Evolutionary conservation across 345 rosid species (phyloP).

Genomic region (Acer campestre): DNA sequence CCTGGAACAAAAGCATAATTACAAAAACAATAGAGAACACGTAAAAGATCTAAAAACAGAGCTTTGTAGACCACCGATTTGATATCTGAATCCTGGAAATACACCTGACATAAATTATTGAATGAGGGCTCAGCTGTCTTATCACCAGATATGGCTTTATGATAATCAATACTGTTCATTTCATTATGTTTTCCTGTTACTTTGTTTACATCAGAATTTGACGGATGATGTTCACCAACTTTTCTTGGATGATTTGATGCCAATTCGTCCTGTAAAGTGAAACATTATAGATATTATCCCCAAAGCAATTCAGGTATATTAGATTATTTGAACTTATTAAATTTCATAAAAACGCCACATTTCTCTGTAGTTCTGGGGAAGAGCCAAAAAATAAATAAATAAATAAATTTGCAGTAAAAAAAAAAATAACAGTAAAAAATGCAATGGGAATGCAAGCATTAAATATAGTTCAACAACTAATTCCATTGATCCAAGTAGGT

Average conservation of each 20-base stretch:
- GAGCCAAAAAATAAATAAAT: background rate
- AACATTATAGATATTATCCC: constrained; percentile 10
- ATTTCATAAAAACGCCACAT: constrained; percentile 2
- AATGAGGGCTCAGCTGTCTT: constrained; percentile 32
- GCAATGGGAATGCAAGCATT: no score
- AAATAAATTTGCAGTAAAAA: background rate
- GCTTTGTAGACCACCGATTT: constrained; percentile 17
- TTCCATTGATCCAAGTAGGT: background rate
- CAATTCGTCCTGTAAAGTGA: constrained; percentile 28
- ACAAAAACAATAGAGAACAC: background rate
- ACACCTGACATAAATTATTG: constrained; percentile 46
- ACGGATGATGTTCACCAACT: constrained; percentile 27
- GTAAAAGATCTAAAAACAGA: background rate
- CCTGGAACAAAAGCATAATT: constrained; percentile 37
- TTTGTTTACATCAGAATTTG: constrained; percentile 30
- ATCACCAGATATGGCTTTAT: constrained; percentile 38
- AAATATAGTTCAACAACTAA: constrained; percentile 5
- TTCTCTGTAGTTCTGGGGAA: background rate
- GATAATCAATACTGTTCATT: constrained; percentile 25
- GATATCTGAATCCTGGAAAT: constrained; percentile 22
- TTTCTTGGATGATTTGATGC: constrained; percentile 26
- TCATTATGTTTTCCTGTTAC: constrained; percentile 38
- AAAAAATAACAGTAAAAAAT: no score
- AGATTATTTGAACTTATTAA: constrained; percentile 5
- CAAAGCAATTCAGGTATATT: background rate